A percentile compares a stretch with the other conserved stretches of the same genome.
Evolutionary conservation across 768 basidiomycete genomes (phyloP).

Genomic region (Leccinum obscurum): DNA sequence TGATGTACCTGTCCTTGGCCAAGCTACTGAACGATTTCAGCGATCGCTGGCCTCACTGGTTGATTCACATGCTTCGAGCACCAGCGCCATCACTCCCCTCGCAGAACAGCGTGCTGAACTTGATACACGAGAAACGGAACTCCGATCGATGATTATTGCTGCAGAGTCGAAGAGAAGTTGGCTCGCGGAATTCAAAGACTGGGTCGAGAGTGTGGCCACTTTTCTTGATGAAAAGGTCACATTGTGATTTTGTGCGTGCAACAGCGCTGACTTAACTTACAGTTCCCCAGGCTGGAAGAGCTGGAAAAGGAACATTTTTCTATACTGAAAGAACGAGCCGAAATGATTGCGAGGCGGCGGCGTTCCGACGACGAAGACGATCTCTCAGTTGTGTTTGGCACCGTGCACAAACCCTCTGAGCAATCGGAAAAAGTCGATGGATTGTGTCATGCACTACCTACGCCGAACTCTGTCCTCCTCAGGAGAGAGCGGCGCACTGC

Average conservation of each 20-base stretch:
- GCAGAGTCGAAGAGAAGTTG: slow-evolving; percentile 81
- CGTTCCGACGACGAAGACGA: slow-evolving; percentile 81
- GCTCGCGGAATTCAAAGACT: slow-evolving; percentile 77
- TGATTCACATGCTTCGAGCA: slow-evolving; percentile 66
- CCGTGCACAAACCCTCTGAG: slow-evolving; percentile 36
- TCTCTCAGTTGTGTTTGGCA: slow-evolving; percentile 65
- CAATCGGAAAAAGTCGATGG: slow-evolving; percentile 58
- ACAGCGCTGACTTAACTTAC: background rate
- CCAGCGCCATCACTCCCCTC: slow-evolving; percentile 54
- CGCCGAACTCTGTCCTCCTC: slow-evolving; percentile 44
- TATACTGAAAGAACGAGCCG: slow-evolving; percentile 69
- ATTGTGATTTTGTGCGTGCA: background rate
- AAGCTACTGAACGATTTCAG: slow-evolving; percentile 61
- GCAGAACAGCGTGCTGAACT: slow-evolving; percentile 64
- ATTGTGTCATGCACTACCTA: slow-evolving; percentile 51
- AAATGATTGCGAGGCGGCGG: slow-evolving; percentile 69
- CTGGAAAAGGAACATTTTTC: slow-evolving; percentile 75
- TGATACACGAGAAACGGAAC: slow-evolving; percentile 65
- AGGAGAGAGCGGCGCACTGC: slow-evolving; percentile 59
- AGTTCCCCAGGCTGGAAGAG: slow-evolving; percentile 80
- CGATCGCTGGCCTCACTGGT: slow-evolving; percentile 60
- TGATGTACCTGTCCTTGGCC: slow-evolving; percentile 61
- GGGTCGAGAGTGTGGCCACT: slow-evolving; percentile 79
- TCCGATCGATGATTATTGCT: slow-evolving; percentile 70
- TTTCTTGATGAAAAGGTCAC: slow-evolving; percentile 87